Evolutionary conservation across 176 grass and related monocot species (phyloP), one percentile per base, ranked within the genome.

Genomic region (Urochloa ruziziensis): DNA sequence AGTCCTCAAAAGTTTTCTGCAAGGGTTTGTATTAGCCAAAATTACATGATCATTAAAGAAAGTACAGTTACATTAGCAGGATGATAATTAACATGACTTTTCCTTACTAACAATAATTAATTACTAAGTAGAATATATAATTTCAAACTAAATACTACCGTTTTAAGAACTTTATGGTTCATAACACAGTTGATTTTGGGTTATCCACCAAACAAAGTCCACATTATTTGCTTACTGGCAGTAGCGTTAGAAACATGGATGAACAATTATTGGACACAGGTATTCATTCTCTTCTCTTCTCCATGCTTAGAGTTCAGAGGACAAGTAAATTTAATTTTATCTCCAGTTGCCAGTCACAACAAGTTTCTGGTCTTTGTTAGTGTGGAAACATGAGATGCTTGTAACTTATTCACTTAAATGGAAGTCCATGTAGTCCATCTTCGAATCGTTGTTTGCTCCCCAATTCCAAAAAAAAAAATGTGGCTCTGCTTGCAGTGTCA

Each of bases 1-100:
- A 95, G 58, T 95, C 93, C 85, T 86, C 87, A 59, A 92, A 95
- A 69, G 82, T 95, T 95, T 88, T 90, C 93, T 95, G 82, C 34
- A 76, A 44, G 15, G 88, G 70, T 66, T 63, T 27, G 54, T 3
- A 19, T 58, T 35, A 76, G 49, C 19, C 19, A 76, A 46, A 30
- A 25, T 24, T 49, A 77, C 32, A 47, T 39, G 51, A 69, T 46
- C 24, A 43, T 87, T 5, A 30, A 18, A 66, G 27, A 62, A 3
- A n/a, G 30, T 36, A 29, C 21, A 67, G 7, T 28, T 62, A 21
- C 27, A 47, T 47, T 59, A 78, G 19, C 18, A 40, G 9, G 34
- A 81, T 53, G 48, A 9, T 49, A 47, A 86, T 53, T 4, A 77
- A 63, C n/a, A 86, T 30, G 13, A 27, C 71, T 79, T 46, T 30